Evolutionary conservation across 306 rosid species (phyloP), one percentile per base, ranked within the genome.

Genomic region (Castanopsis chinensis): DNA sequence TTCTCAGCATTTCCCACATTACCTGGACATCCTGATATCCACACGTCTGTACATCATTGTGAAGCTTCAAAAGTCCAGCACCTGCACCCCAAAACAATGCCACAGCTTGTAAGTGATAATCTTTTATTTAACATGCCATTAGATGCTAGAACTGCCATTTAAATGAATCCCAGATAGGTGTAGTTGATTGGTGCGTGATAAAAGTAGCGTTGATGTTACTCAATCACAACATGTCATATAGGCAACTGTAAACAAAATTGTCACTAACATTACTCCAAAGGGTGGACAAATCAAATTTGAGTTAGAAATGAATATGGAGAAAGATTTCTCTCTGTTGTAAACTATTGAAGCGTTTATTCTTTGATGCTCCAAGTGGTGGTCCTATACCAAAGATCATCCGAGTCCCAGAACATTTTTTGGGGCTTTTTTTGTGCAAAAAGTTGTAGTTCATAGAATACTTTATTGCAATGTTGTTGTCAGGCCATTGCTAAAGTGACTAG

Each of bases 1-100:
- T 75, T 32, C 80, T 85, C 56, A 88, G 82, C 80, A 94, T 92
- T 68, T 94, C 94, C 97, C 98, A 94, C 98, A 94, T 92, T 75
- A 94, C 96, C 32, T 92, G 94, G 33, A 94, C 92, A 54, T 92
- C 98, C 56, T 92, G 78, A 76, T 94, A 94, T 23, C 88, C 96
- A 79, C 98, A 94, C 3, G 91, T 92, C 37, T 94, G 88, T 23
- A 94, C 90, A 72, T 94, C 97, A 75, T 89, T 85, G 15, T 87
- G 85, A 52, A 94, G 97, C 82, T 88, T 90, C 80, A 94, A 49
- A 20, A 92, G 63, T 28, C 97, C 98, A 33, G 69, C 87, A 76
- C 93, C 96, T 94, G 82, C 32, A 28, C 32, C 71, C 10, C 71
- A 78, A 67, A 65, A 28, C 76, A 18, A 12, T n/a, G 5, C 67